A percentile compares a stretch with the other conserved stretches of the same genome.
phyloP scores from a whole-genome alignment of 257 asterid species.

The Anisodus acutangulus region DNA sequence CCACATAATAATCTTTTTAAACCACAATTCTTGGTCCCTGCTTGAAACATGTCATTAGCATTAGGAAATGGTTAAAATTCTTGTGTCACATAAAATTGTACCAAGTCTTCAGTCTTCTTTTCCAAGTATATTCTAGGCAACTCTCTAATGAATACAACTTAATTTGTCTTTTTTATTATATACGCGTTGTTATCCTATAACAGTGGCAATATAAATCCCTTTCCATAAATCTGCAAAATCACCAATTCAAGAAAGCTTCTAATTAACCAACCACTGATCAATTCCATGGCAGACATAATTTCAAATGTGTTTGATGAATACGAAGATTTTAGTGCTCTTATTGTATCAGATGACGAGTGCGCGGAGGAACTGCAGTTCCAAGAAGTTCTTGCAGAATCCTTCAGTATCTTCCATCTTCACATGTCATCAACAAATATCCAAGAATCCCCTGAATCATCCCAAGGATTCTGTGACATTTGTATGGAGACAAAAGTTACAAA shows the following conservation, averaged over 20 bases:
- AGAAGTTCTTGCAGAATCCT: neutral
- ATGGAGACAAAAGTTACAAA: neutral
- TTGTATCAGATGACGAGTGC: neutral
- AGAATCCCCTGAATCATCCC: slow-evolving; percentile 25
- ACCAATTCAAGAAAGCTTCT: neutral
- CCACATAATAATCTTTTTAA: neutral
- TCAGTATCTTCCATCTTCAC: neutral
- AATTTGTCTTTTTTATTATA: neutral
- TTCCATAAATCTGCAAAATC: neutral
- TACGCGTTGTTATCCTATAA: neutral
- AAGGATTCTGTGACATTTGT: slow-evolving; percentile 2
- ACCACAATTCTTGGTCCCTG: neutral
- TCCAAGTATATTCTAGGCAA: neutral
- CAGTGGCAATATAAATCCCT: neutral
- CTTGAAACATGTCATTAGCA: neutral
- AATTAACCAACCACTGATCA: neutral
- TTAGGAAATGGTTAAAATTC: neutral
- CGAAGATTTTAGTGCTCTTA: neutral
- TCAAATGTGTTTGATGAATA: neutral
- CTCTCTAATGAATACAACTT: neutral
- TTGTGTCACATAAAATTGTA: neutral
- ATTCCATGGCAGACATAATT: slow-evolving; percentile 24
- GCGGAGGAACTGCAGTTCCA: slow-evolving; percentile 13
- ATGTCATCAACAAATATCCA: neutral
- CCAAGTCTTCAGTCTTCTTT: neutral